Conservation (phyloP, 2,329 filamentous ascomycete species). For the Aspergillus bombycis region DNA sequence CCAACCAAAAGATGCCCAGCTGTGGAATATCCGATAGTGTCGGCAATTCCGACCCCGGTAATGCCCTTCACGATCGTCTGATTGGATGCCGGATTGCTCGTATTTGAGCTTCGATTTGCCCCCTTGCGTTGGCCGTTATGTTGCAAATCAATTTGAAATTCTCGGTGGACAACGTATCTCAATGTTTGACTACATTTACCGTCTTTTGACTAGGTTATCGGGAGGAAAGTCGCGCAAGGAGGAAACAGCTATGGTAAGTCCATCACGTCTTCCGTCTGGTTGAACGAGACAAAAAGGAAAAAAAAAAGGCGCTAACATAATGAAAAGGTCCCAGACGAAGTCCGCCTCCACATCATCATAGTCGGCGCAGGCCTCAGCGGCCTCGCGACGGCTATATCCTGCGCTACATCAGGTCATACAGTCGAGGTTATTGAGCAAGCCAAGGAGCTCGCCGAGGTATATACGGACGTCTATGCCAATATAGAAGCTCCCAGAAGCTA, state of each 20-base stretch:
- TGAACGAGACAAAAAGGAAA: neutral
- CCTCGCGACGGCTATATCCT: constrained; percentile 34
- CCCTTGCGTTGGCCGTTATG: neutral
- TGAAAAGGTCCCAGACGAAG: constrained; percentile 11
- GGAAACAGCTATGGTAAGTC: neutral
- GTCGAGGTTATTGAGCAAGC: constrained; percentile 36
- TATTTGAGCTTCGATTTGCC: constrained; percentile 3
- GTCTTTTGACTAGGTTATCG: neutral
- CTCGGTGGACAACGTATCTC: neutral
- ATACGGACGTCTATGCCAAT: neutral
- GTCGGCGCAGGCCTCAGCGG: constrained; percentile 38
- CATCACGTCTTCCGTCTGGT: neutral
- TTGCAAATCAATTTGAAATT: neutral
- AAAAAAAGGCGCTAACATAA: neutral
- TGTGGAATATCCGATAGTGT: neutral
- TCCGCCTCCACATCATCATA: constrained; percentile 30
- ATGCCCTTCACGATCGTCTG: neutral
- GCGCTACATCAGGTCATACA: constrained; percentile 28
- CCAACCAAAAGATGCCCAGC: neutral
- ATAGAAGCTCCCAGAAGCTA: neutral
- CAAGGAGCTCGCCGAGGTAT: constrained; percentile 33
- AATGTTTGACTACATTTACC: neutral
- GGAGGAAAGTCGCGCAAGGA: neutral
- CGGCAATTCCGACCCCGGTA: neutral
- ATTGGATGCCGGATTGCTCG: neutral